Evolutionary conservation across 2,329 filamentous ascomycete genomes (phyloP), one percentile per base, ranked within the genome.

Genomic region (Thelonectria discophora): DNA sequence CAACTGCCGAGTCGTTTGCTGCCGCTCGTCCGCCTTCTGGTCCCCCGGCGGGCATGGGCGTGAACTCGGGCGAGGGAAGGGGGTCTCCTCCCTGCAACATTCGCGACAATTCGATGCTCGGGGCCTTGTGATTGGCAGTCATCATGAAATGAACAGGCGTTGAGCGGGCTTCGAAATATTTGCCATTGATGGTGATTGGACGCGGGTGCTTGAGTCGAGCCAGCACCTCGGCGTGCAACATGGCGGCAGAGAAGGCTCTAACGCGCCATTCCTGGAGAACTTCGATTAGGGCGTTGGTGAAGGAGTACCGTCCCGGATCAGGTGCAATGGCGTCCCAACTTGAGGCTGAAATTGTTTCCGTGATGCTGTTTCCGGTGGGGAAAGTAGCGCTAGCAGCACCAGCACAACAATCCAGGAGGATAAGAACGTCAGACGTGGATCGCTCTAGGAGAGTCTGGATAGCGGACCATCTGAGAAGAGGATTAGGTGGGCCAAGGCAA

Each of bases 141-240:
- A 87, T 87, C 83, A 87, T 87, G 67, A 87, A 87, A 66, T 88
- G 85, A 5, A 87, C 84, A 0, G 85, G 85, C 0, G 85, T 87
- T 2, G 84, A 85, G 40, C 85, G 80, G 37, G 83, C 82, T 68
- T 87, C 85, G 48, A 86, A 85, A 17, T 82, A 79, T 72, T 82
- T 84, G 54, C 85, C 85, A 64, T 87, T 86, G 66, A 84, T 81
- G 58, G 82, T 80, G 65, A 86, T 82, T 18, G 84, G 85, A 8
- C 85, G 77, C 5, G 85, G 85, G 63, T 87, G 85, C 67, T 87
- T 88, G 2, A 88, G 71, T 3, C 85, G 82, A n/a, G 85, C 85
- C 15, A 88, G 77, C 9, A 87, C 78, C 66, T 88, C 85, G 18
- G 85, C 85, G 65, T 88, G 85, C 6, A 88, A 76, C 85, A 87